These are phyloP conservation scores for Entonaema liquescens DNA, from an alignment of 495 filamentous ascomycete genomes.

Conservation along the genomic window DNA sequence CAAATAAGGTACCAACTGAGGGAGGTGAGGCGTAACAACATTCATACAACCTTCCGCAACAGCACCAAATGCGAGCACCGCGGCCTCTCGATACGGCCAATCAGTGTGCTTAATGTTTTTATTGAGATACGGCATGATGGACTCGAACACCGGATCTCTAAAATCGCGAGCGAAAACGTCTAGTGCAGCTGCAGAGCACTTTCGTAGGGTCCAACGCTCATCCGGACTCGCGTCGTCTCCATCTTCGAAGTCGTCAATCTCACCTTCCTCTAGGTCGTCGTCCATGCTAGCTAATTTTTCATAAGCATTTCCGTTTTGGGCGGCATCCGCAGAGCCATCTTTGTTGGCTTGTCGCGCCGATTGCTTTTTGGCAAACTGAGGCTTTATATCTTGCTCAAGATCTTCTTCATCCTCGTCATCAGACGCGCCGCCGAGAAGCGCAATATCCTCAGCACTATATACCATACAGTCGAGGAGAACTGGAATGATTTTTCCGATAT, in stretches of 20 bases:
- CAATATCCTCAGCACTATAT: constrained; percentile 92
- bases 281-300: constrained; percentile 63
- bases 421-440: constrained; percentile 78
- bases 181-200: constrained; percentile 95
- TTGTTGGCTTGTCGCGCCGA: constrained; percentile 59
- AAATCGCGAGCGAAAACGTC: constrained; percentile 95
- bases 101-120: constrained; percentile 87
- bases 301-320: constrained; percentile 57
- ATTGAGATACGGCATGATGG: constrained; percentile 90
- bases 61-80: constrained; percentile 92
- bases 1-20: constrained; percentile 89
- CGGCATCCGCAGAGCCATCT: constrained; percentile 62
- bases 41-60: constrained; percentile 95
- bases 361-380: constrained; percentile 82
- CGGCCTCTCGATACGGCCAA: constrained; percentile 93
- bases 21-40: constrained; percentile 88
- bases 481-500: constrained; percentile 85
- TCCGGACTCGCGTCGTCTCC: constrained; percentile 81
- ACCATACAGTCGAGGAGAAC: constrained; percentile 95
- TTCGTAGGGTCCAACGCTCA: constrained; percentile 93
- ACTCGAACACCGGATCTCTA: constrained; percentile 84
- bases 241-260: constrained; percentile 83
- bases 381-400: constrained; percentile 88
- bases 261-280: constrained; percentile 87
- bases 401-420: constrained; percentile 96